A percentile compares a stretch with the other conserved stretches of the same genome.
These are phyloP conservation scores for Cytospora paraplurivora DNA, from an alignment of 2,329 filamentous ascomycete genomes.

Conservation along the genomic window DNA sequence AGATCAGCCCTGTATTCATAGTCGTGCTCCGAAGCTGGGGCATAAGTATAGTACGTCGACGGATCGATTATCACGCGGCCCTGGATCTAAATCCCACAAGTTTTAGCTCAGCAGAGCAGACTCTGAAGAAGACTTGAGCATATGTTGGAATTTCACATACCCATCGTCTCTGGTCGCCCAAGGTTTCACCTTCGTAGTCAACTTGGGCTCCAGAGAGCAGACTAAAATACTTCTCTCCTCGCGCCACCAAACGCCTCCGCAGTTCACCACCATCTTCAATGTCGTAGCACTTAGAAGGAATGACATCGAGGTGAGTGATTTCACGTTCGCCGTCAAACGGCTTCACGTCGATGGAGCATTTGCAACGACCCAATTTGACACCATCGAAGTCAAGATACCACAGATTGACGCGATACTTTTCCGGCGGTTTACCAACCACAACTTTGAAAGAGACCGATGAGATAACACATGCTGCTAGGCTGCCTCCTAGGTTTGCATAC, in stretches of 20 bases:
- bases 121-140: too few relatives aligned
- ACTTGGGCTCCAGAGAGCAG: neutral
- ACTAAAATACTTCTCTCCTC: neutral
- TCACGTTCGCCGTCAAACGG: neutral
- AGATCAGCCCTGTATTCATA: too few relatives aligned
- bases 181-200: neutral
- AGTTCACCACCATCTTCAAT: neutral
- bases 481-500: neutral
- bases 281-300: neutral
- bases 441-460: fast-evolving
- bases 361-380: neutral
- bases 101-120: too few relatives aligned
- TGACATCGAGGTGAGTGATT: neutral
- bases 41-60: too few relatives aligned
- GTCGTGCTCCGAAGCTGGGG: too few relatives aligned
- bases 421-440: neutral
- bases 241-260: neutral
- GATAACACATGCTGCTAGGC: neutral
- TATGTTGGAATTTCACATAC: neutral
- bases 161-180: neutral
- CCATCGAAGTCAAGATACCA: constrained; percentile 1
- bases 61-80: too few relatives aligned
- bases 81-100: too few relatives aligned
- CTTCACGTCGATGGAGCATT: neutral
- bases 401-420: neutral